These are phyloP conservation scores for Tolypocladium album DNA, from an alignment of 2,329 filamentous ascomycete species.

Conservation along the genomic window DNA sequence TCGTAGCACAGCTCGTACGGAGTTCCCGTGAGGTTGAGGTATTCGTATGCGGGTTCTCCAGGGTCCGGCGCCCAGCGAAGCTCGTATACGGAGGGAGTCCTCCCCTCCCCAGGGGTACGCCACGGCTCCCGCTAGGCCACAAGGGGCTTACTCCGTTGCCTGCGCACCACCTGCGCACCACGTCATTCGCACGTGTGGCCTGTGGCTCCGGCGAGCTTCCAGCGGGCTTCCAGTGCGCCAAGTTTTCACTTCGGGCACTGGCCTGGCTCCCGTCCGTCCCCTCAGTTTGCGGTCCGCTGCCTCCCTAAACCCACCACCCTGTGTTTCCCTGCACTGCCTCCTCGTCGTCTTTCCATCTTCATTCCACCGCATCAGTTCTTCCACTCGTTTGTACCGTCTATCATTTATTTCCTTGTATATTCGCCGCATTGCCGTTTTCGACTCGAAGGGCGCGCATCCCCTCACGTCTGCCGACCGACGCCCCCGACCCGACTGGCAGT, in stretches of 20 bases:
- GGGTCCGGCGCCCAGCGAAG: neutral
- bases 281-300: neutral
- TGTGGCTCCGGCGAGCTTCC: neutral
- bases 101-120: neutral
- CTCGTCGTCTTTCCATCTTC: neutral
- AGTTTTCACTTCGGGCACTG: neutral
- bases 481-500: neutral
- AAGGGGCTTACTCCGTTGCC: neutral
- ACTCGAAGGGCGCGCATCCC: neutral
- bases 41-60: neutral
- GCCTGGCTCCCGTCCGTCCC: neutral
- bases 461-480: neutral
- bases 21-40: too few species aligned
- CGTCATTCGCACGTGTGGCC: neutral
- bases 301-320: neutral
- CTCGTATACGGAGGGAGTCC: neutral
- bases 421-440: neutral
- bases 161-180: neutral
- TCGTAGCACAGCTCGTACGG: too few species aligned
- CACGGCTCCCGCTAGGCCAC: neutral
- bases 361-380: neutral
- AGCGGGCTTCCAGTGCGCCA: neutral
- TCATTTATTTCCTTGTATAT: neutral
- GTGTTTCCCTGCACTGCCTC: neutral
- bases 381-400: neutral